Evolutionary conservation across 306 rosid genomes (phyloP), one percentile per base, ranked within the genome.

Genomic region (Vicia faba): DNA sequence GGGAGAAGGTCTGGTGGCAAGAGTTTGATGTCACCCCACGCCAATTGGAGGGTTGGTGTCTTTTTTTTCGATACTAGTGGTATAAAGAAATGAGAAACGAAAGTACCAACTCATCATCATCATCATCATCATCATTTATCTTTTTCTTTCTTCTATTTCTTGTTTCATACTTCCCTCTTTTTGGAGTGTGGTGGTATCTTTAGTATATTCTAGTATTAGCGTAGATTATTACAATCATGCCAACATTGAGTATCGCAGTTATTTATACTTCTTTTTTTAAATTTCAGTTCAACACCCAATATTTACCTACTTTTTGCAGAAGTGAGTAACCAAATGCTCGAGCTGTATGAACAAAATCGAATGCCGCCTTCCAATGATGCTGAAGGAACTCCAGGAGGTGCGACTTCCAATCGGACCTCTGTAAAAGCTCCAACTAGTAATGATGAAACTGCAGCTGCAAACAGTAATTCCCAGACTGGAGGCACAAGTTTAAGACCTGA

Each of bases 1-100:
- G 98, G 68, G 98, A 93, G 87, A 93, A 86, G 89, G 91, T 89
- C 68, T 93, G 98, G 98, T 93, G 98, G 98, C 98, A 89, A 80
- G 98, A 93, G 84, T 88, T 93, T 77, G 98, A 93, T 72, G 97
- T 93, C 83, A 93, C 93, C 75, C 97, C 98, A 71, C 97, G 98
- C 76, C 97, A 93, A 76, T 86, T 93, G 95, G 99, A 93, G 92
- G 99, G 99, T 93, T 80, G 87, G 96, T 86, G 78, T 84, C 88
- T 61, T 76, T 76, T 79, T 66, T 78, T 68, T 77, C 73, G 71
- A 77, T 74, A 43, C 49, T 77, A 73, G 76, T 78, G 73, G 62
- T 75, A 70, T 78, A 66, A 75, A 62, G 71, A 66, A 69, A 72
- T 59, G 53, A 74, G 35, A 74, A 74, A 14, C 43, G 53, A 64